Base-by-base conservation (phyloP, 441 rosid species). In the Pelargonium cotyledonis region DNA sequence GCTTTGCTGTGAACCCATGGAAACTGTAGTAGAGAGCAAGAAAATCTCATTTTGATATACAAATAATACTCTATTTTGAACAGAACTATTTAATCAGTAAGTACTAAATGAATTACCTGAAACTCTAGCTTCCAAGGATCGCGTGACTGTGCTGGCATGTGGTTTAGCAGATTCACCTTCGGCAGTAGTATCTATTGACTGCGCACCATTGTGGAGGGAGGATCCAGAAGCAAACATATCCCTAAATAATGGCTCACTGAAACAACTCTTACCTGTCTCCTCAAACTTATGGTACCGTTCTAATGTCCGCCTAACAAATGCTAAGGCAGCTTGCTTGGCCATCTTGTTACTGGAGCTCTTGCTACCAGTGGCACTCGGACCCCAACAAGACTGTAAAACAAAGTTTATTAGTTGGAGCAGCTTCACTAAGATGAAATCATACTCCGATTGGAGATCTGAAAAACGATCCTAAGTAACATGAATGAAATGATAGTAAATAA, bases 251-350 rank as follows among this genome's bases (percentile, higher is more conserved):
- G 92, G 89, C 73, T 89, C 98, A 72, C 81, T 80, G 74, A 95
- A 95, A 81, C 96, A 90, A 81, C 98, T 86, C 77, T 80, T 85
- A 67, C 98, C 98, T 1, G 88, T 82, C 66, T 85, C 89, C 84
- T 95, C 97, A 80, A 79, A 95, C 79, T 80, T 80, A 76, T 77
- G 89, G 75, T 85, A 90, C 70, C 81, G 79, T 69, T 84, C 89
- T 73, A 95, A 80, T 26, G 96, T 87, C 67, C 86, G 84, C 76
- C 82, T 95, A 71, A 88, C 87, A 76, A 90, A 88, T 67, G 94
- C 87, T 47, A 85, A 72, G 40, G 97, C 89, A 76, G 97, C 90
- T 73, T 90, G 96, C 83, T 86, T 92, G 71, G 95, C 89, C 84
- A 85, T 79, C 82, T 89, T 95, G 83, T 76, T 86, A 77, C 79